Base-by-base conservation (phyloP, 1,139 yeast genomes). In the Yamadazyma songkhlaensis region DNA sequence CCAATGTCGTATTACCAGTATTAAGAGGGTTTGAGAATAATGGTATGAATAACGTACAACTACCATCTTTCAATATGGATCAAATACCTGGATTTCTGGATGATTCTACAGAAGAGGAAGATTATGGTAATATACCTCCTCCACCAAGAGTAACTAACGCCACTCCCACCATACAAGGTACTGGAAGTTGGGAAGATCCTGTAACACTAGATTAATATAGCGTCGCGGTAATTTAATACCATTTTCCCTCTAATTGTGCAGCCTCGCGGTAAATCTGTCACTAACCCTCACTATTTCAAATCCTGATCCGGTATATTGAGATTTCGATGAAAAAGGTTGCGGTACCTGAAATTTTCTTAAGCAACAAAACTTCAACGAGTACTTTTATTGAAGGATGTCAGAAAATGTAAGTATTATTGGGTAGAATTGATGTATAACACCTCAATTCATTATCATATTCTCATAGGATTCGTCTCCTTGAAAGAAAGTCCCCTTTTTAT, bases 171-270 rank as follows among this genome's bases (percentile, higher is more conserved):
- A 17, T 6, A 9, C 9, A 12, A 17, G 69, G 67, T 13, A 44
- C 53, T 1, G 72, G 72, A 1, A 63, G 66, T 38, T 67, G 71
- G 71, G 66, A 61, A 25, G 68, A 67, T 41, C 74, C 74, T 4
- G 51, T 48, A 8, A 45, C 45, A 3, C 25, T 48, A 17, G 51
- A 48, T 24, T 48, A 41, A 31, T 31, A 28, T 15, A 28, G 6
- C 6, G 6, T 17, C 20, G 20, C 20, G 20, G 20, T 17, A 17
- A 17, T 6, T 17, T 17, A 4, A 17, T 17, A 17, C 20, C 20
- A 6, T 17, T 17, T n/a, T n/a, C n/a, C n/a, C n/a, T n/a, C n/a
- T n/a, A n/a, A n/a, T n/a, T n/a, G n/a, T n/a, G n/a, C n/a, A n/a
- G 20, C 6, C 20, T 17, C 20, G 20, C 20, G 20, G n/a, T n/a